Conservation (phyloP, 441 rosid genomes). For the Populus hybrid region DNA sequence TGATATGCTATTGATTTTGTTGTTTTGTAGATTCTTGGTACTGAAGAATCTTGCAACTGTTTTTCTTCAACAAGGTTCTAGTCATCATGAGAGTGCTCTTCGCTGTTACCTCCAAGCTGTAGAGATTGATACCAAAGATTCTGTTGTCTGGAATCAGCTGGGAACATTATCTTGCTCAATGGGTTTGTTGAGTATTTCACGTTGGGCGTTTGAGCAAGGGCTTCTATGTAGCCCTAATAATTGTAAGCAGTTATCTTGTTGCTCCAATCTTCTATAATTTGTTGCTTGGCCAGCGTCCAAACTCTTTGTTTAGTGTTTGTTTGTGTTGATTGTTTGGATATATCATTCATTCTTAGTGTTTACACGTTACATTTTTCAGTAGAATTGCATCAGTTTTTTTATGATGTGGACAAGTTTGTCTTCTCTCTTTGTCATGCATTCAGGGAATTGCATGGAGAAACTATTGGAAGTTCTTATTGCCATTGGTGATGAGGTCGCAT, state of each 20-base stretch:
- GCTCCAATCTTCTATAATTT: neutral
- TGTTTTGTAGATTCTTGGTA: conserved; percentile 74
- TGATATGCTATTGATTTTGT: neutral
- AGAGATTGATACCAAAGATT: conserved; percentile 96
- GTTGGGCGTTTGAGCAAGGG: conserved; percentile 99
- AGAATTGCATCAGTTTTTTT: conserved; percentile 9
- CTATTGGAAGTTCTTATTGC: conserved; percentile 98
- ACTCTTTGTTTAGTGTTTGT: neutral
- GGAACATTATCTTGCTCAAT: conserved; percentile 97
- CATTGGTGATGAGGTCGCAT: conserved; percentile 97
- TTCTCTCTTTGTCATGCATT: conserved; percentile 15
- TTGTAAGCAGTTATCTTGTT: conserved; percentile 49
- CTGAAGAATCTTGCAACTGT: conserved; percentile 93
- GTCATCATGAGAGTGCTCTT: conserved; percentile 82
- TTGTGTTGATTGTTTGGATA: neutral
- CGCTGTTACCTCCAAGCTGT: conserved; percentile 97
- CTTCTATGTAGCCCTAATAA: conserved; percentile 98
- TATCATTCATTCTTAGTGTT: conserved; percentile 10
- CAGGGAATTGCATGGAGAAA: conserved; percentile 99
- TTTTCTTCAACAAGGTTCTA: conserved; percentile 88
- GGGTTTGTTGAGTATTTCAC: conserved; percentile 88
- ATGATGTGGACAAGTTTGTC: neutral
- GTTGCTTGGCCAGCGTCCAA: neutral
- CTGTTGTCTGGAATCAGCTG: conserved; percentile 97
- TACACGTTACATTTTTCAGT: neutral